Conservation (phyloP, 257 asterid genomes). For the Penstemon eatonii region DNA sequence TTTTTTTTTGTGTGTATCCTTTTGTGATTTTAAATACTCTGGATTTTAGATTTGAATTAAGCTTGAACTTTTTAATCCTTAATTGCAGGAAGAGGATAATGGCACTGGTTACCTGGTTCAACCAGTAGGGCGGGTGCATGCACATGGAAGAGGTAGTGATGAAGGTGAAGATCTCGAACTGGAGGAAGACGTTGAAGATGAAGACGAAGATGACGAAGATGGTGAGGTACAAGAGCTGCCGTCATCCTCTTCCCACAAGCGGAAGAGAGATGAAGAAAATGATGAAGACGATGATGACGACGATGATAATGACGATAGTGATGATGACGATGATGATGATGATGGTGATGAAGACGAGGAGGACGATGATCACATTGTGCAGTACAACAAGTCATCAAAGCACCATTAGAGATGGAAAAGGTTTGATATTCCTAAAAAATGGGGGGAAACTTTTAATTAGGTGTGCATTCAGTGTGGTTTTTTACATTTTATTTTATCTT, state of each 20-base stretch:
- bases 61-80: background rate
- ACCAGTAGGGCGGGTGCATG: slow-evolving; percentile 62
- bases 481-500: background rate
- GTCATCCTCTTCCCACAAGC: slow-evolving; percentile 59
- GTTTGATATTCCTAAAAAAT: slow-evolving; percentile 5
- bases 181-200: slow-evolving; percentile 49
- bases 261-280: slow-evolving; percentile 41
- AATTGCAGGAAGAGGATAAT: slow-evolving; percentile 75
- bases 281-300: slow-evolving; percentile 29
- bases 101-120: slow-evolving; percentile 69
- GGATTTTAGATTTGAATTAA: too few relatives aligned
- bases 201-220: slow-evolving; percentile 55
- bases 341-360: slow-evolving; percentile 31
- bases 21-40: too few relatives aligned
- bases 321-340: slow-evolving; percentile 22
- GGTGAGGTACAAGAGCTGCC: slow-evolving; percentile 83
- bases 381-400: slow-evolving; percentile 48
- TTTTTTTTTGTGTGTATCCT: too few relatives aligned
- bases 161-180: slow-evolving; percentile 50
- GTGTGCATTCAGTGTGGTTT: slow-evolving; percentile 3
- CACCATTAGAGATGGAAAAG: slow-evolving; percentile 34
- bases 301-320: slow-evolving; percentile 27
- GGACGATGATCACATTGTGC: slow-evolving; percentile 32
- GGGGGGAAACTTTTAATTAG: slow-evolving; percentile 32
- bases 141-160: slow-evolving; percentile 44